phyloP scores from a whole-genome alignment of 257 asterid genomes.

The Nicotiana obtusifolia region DNA sequence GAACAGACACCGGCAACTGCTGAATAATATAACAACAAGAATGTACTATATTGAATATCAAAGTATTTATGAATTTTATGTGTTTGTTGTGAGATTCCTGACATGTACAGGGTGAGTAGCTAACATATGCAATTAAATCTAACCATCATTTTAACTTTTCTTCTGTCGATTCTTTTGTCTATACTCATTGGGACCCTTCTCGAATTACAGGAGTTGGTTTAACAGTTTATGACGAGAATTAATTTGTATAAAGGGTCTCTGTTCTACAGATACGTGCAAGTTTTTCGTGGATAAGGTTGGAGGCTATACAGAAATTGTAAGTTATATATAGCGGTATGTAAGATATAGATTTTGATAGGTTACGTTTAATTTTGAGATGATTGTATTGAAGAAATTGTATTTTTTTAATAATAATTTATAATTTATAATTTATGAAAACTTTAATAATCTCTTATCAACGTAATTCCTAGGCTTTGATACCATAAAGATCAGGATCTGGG shows the following conservation, averaged over 20 bases:
- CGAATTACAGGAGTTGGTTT: not conserved
- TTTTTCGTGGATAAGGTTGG: not conserved
- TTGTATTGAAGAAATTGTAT: no score
- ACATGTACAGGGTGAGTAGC: not conserved
- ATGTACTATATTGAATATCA: not conserved
- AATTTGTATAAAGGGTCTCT: not conserved
- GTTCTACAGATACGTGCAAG: not conserved
- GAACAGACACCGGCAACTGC: not conserved
- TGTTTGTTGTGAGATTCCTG: not conserved
- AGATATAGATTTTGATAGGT: no score
- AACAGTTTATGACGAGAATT: not conserved
- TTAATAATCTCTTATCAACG: no score
- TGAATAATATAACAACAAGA: not conserved
- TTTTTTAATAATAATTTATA: no score
- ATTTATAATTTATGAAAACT: no score
- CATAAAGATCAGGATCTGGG: no score
- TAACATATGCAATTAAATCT: not conserved
- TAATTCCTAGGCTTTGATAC: no score
- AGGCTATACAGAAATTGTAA: not conserved
- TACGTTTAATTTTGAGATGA: no score
- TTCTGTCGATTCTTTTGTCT: not conserved
- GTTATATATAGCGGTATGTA: no score
- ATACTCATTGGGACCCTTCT: not conserved
- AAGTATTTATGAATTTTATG: not conserved
- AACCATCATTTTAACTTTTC: constrained; percentile 7